These are phyloP conservation scores for Tylopilus balloui DNA, from an alignment of 768 basidiomycete genomes.

Conservation along the genomic window DNA sequence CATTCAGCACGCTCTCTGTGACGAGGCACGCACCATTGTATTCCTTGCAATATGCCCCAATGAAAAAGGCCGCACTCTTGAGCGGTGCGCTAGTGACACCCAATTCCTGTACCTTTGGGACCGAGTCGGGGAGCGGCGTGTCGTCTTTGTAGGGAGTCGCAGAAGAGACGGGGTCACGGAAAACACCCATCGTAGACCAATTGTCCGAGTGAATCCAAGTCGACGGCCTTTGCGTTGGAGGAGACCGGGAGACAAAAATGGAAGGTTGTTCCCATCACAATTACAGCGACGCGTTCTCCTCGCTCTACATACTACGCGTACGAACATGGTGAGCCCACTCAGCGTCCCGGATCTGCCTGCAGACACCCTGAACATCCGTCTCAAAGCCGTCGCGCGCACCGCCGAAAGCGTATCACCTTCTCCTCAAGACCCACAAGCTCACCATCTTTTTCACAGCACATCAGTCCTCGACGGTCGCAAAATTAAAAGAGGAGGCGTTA, in stretches of 20 bases:
- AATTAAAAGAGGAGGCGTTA: slow-evolving; percentile 60
- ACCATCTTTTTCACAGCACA: slow-evolving; percentile 57
- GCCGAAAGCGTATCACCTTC: slow-evolving; percentile 62
- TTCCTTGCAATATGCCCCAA: slow-evolving; percentile 93
- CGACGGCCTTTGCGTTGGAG: slow-evolving; percentile 9
- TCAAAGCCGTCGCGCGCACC: slow-evolving; percentile 48
- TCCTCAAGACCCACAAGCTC: slow-evolving; percentile 71
- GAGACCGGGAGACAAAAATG: slow-evolving; percentile 19
- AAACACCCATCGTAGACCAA: slow-evolving; percentile 45
- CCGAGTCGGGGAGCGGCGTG: slow-evolving; percentile 56
- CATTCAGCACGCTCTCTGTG: slow-evolving; percentile 15
- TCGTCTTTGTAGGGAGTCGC: slow-evolving; percentile 55
- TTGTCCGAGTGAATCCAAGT: slow-evolving; percentile 5
- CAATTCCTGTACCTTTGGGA: slow-evolving; percentile 83
- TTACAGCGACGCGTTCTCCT: background rate
- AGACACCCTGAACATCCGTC: background rate
- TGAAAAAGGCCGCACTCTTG: slow-evolving; percentile 96
- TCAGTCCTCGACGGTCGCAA: slow-evolving; percentile 49
- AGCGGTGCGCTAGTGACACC: slow-evolving; percentile 89
- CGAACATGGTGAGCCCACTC: slow-evolving; percentile 20
- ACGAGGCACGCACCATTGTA: slow-evolving; percentile 72
- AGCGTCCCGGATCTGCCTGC: background rate
- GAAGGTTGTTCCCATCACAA: slow-evolving; percentile 23
- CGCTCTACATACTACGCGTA: background rate
- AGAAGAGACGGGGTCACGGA: slow-evolving; percentile 45